These are phyloP conservation scores for Ormosia emarginata DNA, from an alignment of 306 rosid species.

Conservation along the genomic window DNA sequence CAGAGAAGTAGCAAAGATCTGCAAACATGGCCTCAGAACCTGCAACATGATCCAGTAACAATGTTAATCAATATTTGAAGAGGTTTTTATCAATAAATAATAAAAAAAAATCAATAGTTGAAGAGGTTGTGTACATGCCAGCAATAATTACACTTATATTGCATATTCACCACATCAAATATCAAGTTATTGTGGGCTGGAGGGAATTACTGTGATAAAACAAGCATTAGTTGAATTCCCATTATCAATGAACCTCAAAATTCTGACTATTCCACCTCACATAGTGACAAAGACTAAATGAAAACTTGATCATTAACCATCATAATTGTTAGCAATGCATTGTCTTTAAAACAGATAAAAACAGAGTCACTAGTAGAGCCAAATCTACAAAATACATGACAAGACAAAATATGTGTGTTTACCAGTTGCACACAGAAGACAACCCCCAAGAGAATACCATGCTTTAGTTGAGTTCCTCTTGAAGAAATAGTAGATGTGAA, in stretches of 20 bases:
- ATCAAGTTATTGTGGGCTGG: neutral
- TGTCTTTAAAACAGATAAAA: constrained; percentile 1
- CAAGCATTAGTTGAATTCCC: neutral
- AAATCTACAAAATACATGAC: constrained; percentile 15
- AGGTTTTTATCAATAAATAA: too few species aligned
- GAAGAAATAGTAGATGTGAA: constrained; percentile 85
- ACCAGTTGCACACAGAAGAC: constrained; percentile 98
- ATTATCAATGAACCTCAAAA: neutral
- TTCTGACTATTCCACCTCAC: neutral
- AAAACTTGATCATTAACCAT: constrained; percentile 1
- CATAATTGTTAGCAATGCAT: neutral
- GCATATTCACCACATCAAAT: neutral
- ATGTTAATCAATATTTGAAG: neutral
- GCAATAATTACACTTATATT: neutral
- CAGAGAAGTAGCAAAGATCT: constrained; percentile 97
- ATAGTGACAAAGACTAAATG: neutral
- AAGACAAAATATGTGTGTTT: constrained; percentile 22
- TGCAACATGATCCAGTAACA: constrained; percentile 38
- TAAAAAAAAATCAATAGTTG: neutral
- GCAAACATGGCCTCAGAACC: constrained; percentile 99
- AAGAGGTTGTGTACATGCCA: neutral
- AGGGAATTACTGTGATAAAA: neutral
- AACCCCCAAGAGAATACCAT: constrained; percentile 96
- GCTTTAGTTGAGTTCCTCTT: constrained; percentile 93
- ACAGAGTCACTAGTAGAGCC: neutral